Evolutionary conservation across 2,329 filamentous ascomycete species (phyloP).

Genomic region (Penicillium sclerotigenum): DNA sequence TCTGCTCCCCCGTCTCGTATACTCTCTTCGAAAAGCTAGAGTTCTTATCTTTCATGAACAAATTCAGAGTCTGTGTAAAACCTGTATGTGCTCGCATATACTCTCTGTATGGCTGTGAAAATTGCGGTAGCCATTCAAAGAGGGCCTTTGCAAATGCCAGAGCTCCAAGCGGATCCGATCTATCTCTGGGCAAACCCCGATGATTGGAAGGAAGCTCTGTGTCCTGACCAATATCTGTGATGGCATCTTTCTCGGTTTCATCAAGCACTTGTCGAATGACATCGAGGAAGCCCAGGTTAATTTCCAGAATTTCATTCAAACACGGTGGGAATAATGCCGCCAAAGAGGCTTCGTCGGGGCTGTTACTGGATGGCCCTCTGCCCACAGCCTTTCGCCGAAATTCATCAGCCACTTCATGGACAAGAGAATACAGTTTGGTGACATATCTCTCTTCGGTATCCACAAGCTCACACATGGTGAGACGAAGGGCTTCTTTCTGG

Average conservation of each 20-base stretch:
- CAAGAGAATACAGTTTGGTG: constrained; percentile 76
- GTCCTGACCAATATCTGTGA: constrained; percentile 68
- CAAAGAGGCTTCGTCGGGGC: constrained; percentile 69
- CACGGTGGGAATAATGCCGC: constrained; percentile 77
- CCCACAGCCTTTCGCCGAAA: constrained; percentile 68
- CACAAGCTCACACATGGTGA: constrained; percentile 85
- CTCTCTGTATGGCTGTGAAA: constrained; percentile 84
- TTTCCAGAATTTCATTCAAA: constrained; percentile 72
- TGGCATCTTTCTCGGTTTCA: constrained; percentile 75
- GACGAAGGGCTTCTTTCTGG: constrained; percentile 78
- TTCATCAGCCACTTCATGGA: constrained; percentile 75
- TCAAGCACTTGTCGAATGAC: constrained; percentile 74
- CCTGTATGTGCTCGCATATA: constrained; percentile 89
- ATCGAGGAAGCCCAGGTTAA: constrained; percentile 78
- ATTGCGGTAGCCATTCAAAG: constrained; percentile 88
- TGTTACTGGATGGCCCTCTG: constrained; percentile 60
- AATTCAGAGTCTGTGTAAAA: constrained; percentile 76
- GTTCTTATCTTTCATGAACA: constrained; percentile 70
- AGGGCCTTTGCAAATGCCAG: constrained; percentile 75
- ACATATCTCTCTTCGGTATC: constrained; percentile 96
- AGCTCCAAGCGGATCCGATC: constrained; percentile 72
- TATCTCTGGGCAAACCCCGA: constrained; percentile 43
- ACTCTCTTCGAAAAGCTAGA: constrained; percentile 80
- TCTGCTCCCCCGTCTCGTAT: constrained; percentile 82
- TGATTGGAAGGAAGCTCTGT: constrained; percentile 44